Evolutionary conservation across 108 stramenopile species (phyloP), one percentile per base, ranked within the genome.

Genomic region (Conticribra guillardii): DNA sequence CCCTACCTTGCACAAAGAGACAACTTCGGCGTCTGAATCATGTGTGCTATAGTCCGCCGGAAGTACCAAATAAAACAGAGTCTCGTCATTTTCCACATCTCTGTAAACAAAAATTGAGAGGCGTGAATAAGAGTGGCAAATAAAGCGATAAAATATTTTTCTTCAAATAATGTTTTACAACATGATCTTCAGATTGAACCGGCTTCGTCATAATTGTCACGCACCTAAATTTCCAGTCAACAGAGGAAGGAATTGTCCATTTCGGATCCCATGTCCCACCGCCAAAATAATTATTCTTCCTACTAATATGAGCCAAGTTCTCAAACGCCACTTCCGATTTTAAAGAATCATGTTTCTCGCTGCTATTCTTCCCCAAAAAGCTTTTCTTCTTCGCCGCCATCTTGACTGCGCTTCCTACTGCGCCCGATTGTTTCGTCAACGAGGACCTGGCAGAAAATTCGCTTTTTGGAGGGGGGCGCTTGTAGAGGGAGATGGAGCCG

Each of bases 151-250:
- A n/a, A n/a, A n/a, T n/a, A n/a, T n/a, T n/a, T n/a, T n/a, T n/a
- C n/a, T n/a, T n/a, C n/a, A n/a, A n/a, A n/a, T n/a, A n/a, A n/a
- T n/a, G n/a, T n/a, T n/a, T n/a, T n/a, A n/a, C n/a, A n/a, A n/a
- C n/a, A n/a, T n/a, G n/a, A n/a, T n/a, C n/a, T n/a, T n/a, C n/a
- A n/a, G n/a, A n/a, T n/a, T 24, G 27, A n/a, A 58, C 19, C 41
- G 29, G 15, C 24, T 0, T 7, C 14, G n/a, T 37, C 29, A 49
- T 19, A 9, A 49, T 54, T 21, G 15, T 1, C 41, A 14, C 61
- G 15, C 28, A 72, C 61, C 62, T 56, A 24, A 73, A 47, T 52
- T 73, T 73, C 73, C 73, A 73, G 33, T 65, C 64, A 31, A 73
- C 64, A 47, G 55, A 64, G 19, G 63, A 56, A 11, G 63, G 47